Percentiles rank a stretch among this genome's conserved stretches.
Conservation (phyloP, 225 moss, liverwort and hornwort genomes). For the Bryoerythrophyllum caledonicum region DNA sequence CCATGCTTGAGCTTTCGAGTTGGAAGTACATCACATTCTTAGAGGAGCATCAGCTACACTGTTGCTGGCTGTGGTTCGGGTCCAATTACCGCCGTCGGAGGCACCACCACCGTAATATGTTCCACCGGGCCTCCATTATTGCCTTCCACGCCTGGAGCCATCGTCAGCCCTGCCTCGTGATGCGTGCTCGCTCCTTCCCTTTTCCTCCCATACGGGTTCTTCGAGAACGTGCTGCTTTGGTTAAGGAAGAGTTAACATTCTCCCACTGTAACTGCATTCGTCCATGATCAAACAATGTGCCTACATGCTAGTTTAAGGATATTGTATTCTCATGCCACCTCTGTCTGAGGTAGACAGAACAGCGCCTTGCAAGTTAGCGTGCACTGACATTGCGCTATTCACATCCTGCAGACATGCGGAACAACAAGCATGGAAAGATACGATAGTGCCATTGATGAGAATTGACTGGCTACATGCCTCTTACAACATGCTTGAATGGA, state of each 20-base stretch:
- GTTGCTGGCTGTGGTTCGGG: slow-evolving; percentile 52
- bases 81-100: slow-evolving; percentile 25
- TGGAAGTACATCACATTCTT: slow-evolving; percentile 39
- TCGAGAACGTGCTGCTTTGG: slow-evolving; percentile 57
- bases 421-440: background rate
- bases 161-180: slow-evolving; percentile 33
- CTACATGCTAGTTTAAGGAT: slow-evolving; percentile 47
- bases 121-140: slow-evolving; percentile 55
- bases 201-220: slow-evolving; percentile 84
- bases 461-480: background rate
- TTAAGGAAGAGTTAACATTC: slow-evolving; percentile 34
- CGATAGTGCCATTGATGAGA: background rate
- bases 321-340: slow-evolving; percentile 97
- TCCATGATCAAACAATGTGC: background rate
- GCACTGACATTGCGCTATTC: slow-evolving; percentile 66
- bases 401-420: slow-evolving; percentile 56
- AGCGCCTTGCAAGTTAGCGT: slow-evolving; percentile 77
- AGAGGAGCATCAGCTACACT: slow-evolving; percentile 28
- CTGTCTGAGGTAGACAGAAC: slow-evolving; percentile 76
- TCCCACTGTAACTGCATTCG: background rate
- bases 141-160: slow-evolving; percentile 38
- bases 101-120: slow-evolving; percentile 24
- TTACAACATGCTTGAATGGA: slow-evolving; percentile 8
- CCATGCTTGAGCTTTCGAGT: slow-evolving; percentile 33
- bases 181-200: slow-evolving; percentile 48